These are phyloP conservation scores for Microstroma glucosiphilum DNA, from an alignment of 1,284 basidiomycete species.

Conservation along the genomic window DNA sequence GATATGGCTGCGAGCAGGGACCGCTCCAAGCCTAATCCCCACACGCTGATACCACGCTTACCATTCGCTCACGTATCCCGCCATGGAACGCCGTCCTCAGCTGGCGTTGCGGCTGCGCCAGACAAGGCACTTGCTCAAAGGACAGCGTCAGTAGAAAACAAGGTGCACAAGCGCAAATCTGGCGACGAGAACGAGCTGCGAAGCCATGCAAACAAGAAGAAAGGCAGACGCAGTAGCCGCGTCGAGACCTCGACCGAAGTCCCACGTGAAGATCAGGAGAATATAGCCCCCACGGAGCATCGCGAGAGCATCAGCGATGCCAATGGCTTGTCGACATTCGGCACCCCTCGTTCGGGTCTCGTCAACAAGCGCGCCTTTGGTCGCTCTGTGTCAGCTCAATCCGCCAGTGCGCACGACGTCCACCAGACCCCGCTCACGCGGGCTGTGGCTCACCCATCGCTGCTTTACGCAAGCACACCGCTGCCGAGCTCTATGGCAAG, in stretches of 20 bases:
- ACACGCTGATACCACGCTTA: not conserved
- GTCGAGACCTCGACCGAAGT: not conserved
- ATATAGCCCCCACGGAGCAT: not conserved
- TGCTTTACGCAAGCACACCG: not conserved
- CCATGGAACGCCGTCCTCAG: not conserved
- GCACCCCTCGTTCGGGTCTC: not conserved
- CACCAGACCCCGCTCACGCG: not conserved
- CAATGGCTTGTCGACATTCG: not conserved
- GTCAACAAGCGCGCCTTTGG: not conserved
- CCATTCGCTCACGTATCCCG: not conserved
- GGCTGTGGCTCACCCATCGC: not conserved
- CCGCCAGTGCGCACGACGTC: not conserved
- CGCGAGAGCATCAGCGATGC: constrained; percentile 2
- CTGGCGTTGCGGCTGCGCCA: not conserved
- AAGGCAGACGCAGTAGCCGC: too few species aligned
- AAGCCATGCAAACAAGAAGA: not conserved
- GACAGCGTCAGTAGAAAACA: not conserved
- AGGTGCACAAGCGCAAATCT: not conserved
- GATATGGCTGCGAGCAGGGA: constrained; percentile 6
- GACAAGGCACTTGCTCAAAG: not conserved
- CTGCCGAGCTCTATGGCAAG: not conserved
- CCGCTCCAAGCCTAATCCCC: not conserved
- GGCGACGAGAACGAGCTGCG: not conserved
- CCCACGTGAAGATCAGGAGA: not conserved
- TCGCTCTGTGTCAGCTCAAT: constrained; percentile 4